phyloP scores from a whole-genome alignment of 2,329 filamentous ascomycete species.

The Xylaria sp. region DNA sequence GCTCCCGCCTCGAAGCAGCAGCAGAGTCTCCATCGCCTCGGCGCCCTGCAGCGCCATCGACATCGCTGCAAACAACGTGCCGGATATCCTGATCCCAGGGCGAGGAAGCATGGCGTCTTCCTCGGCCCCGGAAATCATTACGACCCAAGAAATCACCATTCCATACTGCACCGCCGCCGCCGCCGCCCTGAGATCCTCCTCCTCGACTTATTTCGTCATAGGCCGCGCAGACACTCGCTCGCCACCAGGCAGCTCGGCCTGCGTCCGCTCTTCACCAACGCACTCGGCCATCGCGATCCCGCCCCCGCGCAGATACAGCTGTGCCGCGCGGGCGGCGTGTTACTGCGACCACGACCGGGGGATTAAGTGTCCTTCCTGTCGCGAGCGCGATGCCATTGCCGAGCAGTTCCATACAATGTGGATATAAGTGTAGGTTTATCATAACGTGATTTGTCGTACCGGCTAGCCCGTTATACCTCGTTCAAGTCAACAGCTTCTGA shows the following conservation, averaged over 20 bases:
- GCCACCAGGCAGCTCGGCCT: conserved; percentile 18
- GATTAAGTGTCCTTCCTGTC: conserved; percentile 24
- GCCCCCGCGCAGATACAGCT: conserved; percentile 34
- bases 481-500: too few relatives aligned
- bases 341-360: conserved; percentile 20
- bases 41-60: background rate
- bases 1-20: too few relatives aligned
- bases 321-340: conserved; percentile 41
- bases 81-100: background rate
- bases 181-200: too few relatives aligned
- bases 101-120: too few relatives aligned
- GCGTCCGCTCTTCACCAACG: conserved; percentile 26
- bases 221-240: background rate
- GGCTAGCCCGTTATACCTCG: too few relatives aligned
- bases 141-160: too few relatives aligned
- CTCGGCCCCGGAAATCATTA: too few relatives aligned
- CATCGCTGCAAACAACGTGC: background rate
- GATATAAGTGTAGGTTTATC: conserved; percentile 12
- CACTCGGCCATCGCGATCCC: conserved; percentile 23
- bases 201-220: conserved; percentile 17
- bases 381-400: conserved; percentile 13
- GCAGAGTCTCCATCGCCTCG: background rate
- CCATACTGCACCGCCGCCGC: too few relatives aligned
- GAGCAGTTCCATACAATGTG: conserved; percentile 5
- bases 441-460: background rate